These are phyloP conservation scores for Mucor indicus DNA, from an alignment of 371 early-diverging fungal species.

Conservation along the genomic window DNA sequence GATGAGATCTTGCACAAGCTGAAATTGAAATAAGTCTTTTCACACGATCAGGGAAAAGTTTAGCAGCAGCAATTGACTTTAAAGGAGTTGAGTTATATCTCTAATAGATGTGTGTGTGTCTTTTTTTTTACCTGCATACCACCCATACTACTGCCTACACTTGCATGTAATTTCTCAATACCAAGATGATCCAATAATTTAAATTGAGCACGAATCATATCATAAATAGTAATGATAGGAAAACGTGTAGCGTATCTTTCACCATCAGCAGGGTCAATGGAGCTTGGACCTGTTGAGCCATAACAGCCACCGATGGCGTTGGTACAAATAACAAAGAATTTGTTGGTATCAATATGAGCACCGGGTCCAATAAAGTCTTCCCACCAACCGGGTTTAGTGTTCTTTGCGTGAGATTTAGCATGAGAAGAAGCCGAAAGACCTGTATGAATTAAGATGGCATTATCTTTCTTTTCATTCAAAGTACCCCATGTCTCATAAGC, in stretches of 20 bases:
- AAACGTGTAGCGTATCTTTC: slow-evolving; percentile 86
- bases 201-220: slow-evolving; percentile 94
- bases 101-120: background rate
- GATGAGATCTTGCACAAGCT: slow-evolving; percentile 92
- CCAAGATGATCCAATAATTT: slow-evolving; percentile 77
- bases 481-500: slow-evolving; percentile 89
- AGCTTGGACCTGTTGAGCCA: slow-evolving; percentile 85
- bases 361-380: slow-evolving; percentile 94
- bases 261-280: slow-evolving; percentile 69
- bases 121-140: slow-evolving; percentile 78
- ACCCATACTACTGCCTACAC: slow-evolving; percentile 94
- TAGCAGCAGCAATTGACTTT: slow-evolving; percentile 79
- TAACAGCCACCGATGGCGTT: slow-evolving; percentile 89
- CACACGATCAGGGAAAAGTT: slow-evolving; percentile 81
- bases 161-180: slow-evolving; percentile 80
- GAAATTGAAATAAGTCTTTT: slow-evolving; percentile 81
- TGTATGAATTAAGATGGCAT: slow-evolving; percentile 83
- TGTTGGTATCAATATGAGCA: slow-evolving; percentile 77
- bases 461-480: slow-evolving; percentile 64
- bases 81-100: too few relatives aligned
- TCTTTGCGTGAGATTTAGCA: slow-evolving; percentile 75
- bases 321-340: slow-evolving; percentile 85
- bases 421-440: slow-evolving; percentile 85
- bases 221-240: slow-evolving; percentile 90
- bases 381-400: slow-evolving; percentile 94